A percentile compares a stretch with the other conserved stretches of the same genome.
phyloP scores from a whole-genome alignment of 352 stramenopile genomes.

The Pythium graminicola region DNA sequence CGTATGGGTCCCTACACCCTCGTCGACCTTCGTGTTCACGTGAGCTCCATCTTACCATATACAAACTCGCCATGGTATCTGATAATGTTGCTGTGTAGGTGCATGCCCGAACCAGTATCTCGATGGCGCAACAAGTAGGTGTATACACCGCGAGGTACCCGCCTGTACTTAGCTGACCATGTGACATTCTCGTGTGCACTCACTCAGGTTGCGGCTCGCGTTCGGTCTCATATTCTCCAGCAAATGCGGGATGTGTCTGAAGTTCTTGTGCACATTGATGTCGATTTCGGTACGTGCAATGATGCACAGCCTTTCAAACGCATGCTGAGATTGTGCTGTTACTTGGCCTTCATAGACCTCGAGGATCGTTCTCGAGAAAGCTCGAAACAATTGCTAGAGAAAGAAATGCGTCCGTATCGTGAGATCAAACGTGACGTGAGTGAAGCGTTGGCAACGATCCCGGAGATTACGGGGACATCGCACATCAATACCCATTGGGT shows the following conservation, averaged over 20 bases:
- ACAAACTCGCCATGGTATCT: too few relatives aligned
- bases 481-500: constrained; percentile 83
- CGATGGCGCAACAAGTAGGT: constrained; percentile 70
- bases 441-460: constrained; percentile 49
- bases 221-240: constrained; percentile 62
- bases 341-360: constrained; percentile 12
- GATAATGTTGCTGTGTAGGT: too few relatives aligned
- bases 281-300: constrained; percentile 43
- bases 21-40: constrained; percentile 79
- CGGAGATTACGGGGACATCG: constrained; percentile 61
- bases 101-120: constrained; percentile 73
- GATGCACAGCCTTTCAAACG: background rate
- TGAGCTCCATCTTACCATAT: constrained; percentile 34
- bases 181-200: too few relatives aligned
- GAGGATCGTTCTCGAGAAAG: constrained; percentile 20
- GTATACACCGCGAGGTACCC: too few relatives aligned
- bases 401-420: constrained; percentile 62
- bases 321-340: background rate
- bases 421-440: constrained; percentile 72
- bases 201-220: constrained; percentile 50
- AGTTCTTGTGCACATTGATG: constrained; percentile 83
- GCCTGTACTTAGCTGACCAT: too few relatives aligned
- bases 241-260: constrained; percentile 76
- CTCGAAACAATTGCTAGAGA: constrained; percentile 33
- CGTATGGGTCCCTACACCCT: constrained; percentile 85